Base-by-base conservation (phyloP, 345 rosid species). In the Lepidium sativum region DNA sequence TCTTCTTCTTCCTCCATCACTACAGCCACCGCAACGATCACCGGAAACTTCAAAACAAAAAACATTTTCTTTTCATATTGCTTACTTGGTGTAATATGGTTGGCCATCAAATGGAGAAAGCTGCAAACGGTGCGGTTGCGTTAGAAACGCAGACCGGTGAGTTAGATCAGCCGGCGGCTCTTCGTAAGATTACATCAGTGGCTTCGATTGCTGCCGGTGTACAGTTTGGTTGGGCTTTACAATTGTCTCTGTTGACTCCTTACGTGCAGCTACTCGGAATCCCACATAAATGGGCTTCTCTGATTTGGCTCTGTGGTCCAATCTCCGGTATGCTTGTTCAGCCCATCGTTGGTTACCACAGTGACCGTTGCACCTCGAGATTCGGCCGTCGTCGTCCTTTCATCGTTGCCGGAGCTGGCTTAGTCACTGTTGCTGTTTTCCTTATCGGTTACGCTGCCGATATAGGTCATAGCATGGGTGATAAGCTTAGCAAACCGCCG, bases 161-260 rank as follows among this genome's bases (percentile, higher is more conserved):
- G 49, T 44, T 14, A 6, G 71, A 58, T 58, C 67, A 65, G 61
- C 76, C 76, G 18, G 38, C 76, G 23, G 73, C 80, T 6, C 32
- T 79, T n/a, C 63, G 74, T 67, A 82, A 89, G 77, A 83, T 82
- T 45, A 67, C 85, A 31, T 25, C 73, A 43, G 94, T 92, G 12
- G 75, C 98, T 2, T 77, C 98, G 2, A 82, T 92, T 2, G 98
- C 94, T 0, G 94, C 94, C 11, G 98, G 98, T 5, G 59, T 92
- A 40, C 96, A 92, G 66, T 92, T 92, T 70, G 97, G 98, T 0
- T 92, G 98, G 98, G 97, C 98, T 4, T 65, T 92, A 1, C 98
- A 92, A 61, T 84, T 92, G 8, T 92, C 97, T 13, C 76, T 92
- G 1, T 51, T 92, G 20, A 92, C 98, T 12, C 98, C 97, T 0